These are phyloP conservation scores for Leishmania tropica DNA, from an alignment of 208 protist species.

Conservation along the genomic window DNA sequence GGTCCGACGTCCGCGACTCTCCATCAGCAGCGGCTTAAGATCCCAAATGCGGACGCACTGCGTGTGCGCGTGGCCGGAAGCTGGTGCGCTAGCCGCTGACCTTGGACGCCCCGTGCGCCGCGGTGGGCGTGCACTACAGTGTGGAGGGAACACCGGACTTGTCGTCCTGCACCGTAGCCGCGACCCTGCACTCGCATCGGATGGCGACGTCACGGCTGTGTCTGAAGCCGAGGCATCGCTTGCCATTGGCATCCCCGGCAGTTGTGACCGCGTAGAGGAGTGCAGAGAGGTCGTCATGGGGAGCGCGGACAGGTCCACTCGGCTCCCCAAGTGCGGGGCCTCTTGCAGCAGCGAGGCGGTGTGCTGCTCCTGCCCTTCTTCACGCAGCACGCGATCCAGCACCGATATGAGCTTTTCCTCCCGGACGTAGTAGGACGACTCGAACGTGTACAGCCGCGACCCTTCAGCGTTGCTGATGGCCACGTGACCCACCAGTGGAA, in stretches of 20 bases:
- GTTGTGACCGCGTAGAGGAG: constrained; percentile 6
- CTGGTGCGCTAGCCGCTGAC: not conserved
- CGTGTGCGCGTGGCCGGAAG: constrained; percentile 44
- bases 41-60: constrained; percentile 61
- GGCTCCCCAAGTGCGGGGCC: not conserved
- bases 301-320: not conserved
- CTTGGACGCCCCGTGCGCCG: constrained; percentile 18
- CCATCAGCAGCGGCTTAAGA: constrained; percentile 67
- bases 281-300: not conserved
- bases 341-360: not conserved
- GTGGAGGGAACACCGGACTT: constrained; percentile 19
- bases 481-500: constrained; percentile 81
- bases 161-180: not conserved
- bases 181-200: constrained; percentile 1
- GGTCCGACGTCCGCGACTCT: constrained; percentile 36
- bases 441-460: constrained; percentile 66
- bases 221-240: constrained; percentile 31
- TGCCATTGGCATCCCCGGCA: not conserved
- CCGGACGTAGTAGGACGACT: constrained; percentile 67
- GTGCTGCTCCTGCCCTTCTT: not conserved
- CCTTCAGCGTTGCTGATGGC: constrained; percentile 83
- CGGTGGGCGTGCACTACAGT: constrained; percentile 9
- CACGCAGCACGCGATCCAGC: constrained; percentile 38
- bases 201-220: constrained; percentile 14
- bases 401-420: constrained; percentile 59